Conservation (phyloP, 1,284 basidiomycete genomes). For the Papiliotrema flavescens region DNA sequence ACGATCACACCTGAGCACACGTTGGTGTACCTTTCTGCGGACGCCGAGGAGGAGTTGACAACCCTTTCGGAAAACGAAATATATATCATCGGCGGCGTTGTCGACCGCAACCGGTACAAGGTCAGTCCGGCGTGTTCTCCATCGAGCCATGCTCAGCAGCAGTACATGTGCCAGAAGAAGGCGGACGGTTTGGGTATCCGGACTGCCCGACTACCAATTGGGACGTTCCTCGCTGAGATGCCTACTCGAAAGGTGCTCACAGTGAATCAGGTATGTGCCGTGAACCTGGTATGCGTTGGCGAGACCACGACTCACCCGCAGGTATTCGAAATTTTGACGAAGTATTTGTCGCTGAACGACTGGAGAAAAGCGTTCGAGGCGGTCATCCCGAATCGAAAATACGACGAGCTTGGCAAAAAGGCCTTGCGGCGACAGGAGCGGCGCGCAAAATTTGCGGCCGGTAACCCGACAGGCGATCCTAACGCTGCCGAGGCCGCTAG, state of each 20-base stretch:
- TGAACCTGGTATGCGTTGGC: neutral
- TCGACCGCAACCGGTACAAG: slow-evolving; percentile 96
- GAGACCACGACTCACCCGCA: slow-evolving; percentile 3
- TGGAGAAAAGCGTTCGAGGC: slow-evolving; percentile 80
- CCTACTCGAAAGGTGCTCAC: slow-evolving; percentile 92
- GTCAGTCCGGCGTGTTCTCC: slow-evolving; percentile 49
- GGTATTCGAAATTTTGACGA: slow-evolving; percentile 85
- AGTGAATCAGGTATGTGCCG: slow-evolving; percentile 72
- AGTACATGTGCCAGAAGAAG: slow-evolving; percentile 88
- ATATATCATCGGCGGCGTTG: slow-evolving; percentile 95
- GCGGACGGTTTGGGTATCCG: slow-evolving; percentile 70
- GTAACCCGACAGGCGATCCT: neutral
- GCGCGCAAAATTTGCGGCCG: neutral
- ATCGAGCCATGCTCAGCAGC: neutral
- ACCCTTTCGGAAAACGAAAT: slow-evolving; percentile 77
- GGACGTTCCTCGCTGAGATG: slow-evolving; percentile 74
- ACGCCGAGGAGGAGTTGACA: slow-evolving; percentile 78
- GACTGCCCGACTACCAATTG: slow-evolving; percentile 88
- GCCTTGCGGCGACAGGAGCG: neutral
- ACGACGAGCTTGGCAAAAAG: slow-evolving; percentile 48
- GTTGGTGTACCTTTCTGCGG: slow-evolving; percentile 91
- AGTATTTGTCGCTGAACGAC: slow-evolving; percentile 76
- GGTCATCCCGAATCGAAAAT: slow-evolving; percentile 87
- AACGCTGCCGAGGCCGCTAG: neutral
- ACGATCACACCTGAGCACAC: slow-evolving; percentile 46